Evolutionary conservation across 2,329 filamentous ascomycete species (phyloP).

Genomic region (Xylariales sp.): DNA sequence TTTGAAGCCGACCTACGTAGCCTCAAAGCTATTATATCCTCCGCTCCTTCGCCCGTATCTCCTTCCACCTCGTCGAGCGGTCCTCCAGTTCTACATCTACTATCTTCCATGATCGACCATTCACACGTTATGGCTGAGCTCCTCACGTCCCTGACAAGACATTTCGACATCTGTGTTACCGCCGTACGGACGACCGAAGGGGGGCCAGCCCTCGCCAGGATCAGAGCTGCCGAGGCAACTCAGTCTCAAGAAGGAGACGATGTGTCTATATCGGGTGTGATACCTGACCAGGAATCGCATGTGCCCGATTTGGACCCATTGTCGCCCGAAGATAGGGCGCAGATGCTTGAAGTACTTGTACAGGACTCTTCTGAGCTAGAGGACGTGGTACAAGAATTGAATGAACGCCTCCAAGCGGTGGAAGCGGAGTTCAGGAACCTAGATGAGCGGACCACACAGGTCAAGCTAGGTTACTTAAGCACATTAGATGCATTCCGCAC

Average conservation of each 20-base stretch:
- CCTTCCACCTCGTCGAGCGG: slow-evolving; percentile 53
- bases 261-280: slow-evolving; percentile 75
- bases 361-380: slow-evolving; percentile 76
- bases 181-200: slow-evolving; percentile 92
- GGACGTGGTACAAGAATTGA: slow-evolving; percentile 76
- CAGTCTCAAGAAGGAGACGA: slow-evolving; percentile 59
- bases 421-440: slow-evolving; percentile 76
- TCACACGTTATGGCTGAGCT: slow-evolving; percentile 85
- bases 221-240: slow-evolving; percentile 73
- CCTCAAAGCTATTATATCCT: slow-evolving; percentile 69
- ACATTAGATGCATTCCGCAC: slow-evolving; percentile 72
- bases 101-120: slow-evolving; percentile 75
- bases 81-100: slow-evolving; percentile 62
- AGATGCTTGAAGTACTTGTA: slow-evolving; percentile 85
- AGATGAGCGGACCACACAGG: slow-evolving; percentile 68
- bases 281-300: slow-evolving; percentile 66
- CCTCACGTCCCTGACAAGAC: slow-evolving; percentile 81
- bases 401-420: slow-evolving; percentile 80
- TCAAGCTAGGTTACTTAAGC: slow-evolving; percentile 65
- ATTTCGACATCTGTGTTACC: slow-evolving; percentile 93
- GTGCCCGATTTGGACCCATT: slow-evolving; percentile 72
- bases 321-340: slow-evolving; percentile 77
- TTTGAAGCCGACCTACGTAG: slow-evolving; percentile 80
- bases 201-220: slow-evolving; percentile 74
- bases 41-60: slow-evolving; percentile 52